A percentile compares a stretch with the other conserved stretches of the same genome.
These are phyloP conservation scores for Candida smagusa DNA, from an alignment of 1,139 yeast species.

Conservation along the genomic window DNA sequence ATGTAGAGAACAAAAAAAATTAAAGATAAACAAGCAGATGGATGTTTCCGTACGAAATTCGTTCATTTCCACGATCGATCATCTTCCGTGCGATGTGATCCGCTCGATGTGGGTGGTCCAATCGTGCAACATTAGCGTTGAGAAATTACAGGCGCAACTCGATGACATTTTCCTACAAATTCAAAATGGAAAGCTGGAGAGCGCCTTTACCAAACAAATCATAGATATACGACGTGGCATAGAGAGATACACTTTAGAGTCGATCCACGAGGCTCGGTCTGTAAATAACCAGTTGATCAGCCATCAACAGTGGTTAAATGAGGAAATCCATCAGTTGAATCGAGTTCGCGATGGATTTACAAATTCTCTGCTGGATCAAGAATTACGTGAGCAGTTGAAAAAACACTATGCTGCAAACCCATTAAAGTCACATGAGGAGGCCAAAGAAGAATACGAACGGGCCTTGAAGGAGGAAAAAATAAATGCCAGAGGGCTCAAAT, in stretches of 20 bases:
- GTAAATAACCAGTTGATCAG: slow-evolving; percentile 33
- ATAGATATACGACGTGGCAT: slow-evolving; percentile 13
- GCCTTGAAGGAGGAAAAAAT: slow-evolving; percentile 10
- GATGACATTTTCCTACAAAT: slow-evolving; percentile 7
- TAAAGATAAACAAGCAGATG: slow-evolving; percentile 3
- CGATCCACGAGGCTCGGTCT: slow-evolving; percentile 33
- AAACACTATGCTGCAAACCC: slow-evolving; percentile 37
- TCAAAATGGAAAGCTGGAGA: slow-evolving; percentile 5
- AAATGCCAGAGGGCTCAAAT: slow-evolving; percentile 19
- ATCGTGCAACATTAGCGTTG: slow-evolving; percentile 31
- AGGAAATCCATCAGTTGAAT: slow-evolving; percentile 31
- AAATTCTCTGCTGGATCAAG: slow-evolving; percentile 16
- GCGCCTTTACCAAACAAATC: slow-evolving; percentile 10
- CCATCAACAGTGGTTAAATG: slow-evolving; percentile 27
- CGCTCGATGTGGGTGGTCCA: slow-evolving; percentile 48
- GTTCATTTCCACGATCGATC: slow-evolving; percentile 45
- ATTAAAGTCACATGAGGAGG: slow-evolving; percentile 38
- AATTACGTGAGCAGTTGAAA: slow-evolving; percentile 29
- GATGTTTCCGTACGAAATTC: slow-evolving; percentile 20
- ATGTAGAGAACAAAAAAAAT: background rate
- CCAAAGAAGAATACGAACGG: slow-evolving; percentile 30
- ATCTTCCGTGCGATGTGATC: slow-evolving; percentile 44
- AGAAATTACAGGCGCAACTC: slow-evolving; percentile 14
- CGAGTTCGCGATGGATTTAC: slow-evolving; percentile 11
- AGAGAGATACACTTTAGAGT: slow-evolving; percentile 21